phyloP scores from a whole-genome alignment of 192 early-diverging fungal species.

The Pilaira anomala region DNA sequence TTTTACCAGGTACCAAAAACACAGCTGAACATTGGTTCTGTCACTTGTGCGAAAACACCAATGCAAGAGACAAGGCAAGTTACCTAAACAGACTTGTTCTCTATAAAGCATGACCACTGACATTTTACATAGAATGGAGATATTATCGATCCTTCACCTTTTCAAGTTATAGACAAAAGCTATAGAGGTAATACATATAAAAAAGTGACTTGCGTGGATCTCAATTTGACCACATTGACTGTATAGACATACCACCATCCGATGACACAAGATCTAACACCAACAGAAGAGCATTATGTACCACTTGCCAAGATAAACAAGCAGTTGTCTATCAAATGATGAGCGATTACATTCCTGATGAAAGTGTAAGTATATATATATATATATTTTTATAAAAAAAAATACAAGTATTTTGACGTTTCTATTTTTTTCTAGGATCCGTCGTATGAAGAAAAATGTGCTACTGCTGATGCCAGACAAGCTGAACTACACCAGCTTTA shows the following conservation, averaged over 20 bases:
- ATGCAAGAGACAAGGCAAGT: conserved; percentile 18
- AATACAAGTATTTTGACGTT: no score
- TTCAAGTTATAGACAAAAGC: background rate
- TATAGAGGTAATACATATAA: background rate
- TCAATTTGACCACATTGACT: background rate
- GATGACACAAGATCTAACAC: background rate
- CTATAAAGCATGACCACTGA: background rate
- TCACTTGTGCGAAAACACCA: conserved; percentile 10
- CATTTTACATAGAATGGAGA: background rate
- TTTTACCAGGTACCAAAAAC: conserved; percentile 2
- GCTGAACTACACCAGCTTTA: background rate
- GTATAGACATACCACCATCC: background rate
- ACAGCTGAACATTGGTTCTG: conserved; percentile 12
- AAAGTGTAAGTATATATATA: background rate
- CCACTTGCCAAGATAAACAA: background rate
- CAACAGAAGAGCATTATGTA: background rate
- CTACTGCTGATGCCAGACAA: background rate
- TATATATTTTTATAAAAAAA: no score
- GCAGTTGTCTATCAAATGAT: background rate
- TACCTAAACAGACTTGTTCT: no score
- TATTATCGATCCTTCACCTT: conserved; percentile 1
- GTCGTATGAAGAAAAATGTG: background rate
- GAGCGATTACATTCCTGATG: conserved; percentile 5
- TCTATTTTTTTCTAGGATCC: conserved; percentile 4
- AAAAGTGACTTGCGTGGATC: background rate